These are phyloP conservation scores for Pyropia yezoensis DNA, from an alignment of 23 red algal species.

Conservation along the genomic window DNA sequence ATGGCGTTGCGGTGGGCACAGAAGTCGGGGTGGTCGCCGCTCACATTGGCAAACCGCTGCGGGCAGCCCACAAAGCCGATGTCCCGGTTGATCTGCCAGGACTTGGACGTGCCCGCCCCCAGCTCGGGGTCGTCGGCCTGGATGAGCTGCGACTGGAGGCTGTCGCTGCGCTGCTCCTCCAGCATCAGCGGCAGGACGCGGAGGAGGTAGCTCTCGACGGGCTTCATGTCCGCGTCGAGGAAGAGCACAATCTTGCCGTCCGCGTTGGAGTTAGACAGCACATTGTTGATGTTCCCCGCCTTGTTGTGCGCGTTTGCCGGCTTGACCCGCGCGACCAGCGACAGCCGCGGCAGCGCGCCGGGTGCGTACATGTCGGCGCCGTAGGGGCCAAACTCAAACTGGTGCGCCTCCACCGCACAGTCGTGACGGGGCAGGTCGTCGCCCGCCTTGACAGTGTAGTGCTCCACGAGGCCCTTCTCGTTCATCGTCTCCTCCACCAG, in stretches of 20 bases:
- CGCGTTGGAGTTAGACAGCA: constrained; percentile 44
- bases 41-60: constrained; percentile 58
- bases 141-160: constrained; percentile 28
- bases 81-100: constrained; percentile 62
- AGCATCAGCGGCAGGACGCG: constrained; percentile 53
- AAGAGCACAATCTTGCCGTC: constrained; percentile 64
- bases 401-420: constrained; percentile 51
- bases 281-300: constrained; percentile 76
- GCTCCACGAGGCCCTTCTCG: constrained; percentile 52
- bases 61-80: constrained; percentile 58
- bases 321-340: constrained; percentile 47
- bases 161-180: constrained; percentile 49
- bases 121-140: constrained; percentile 34
- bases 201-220: constrained; percentile 42
- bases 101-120: constrained; percentile 30
- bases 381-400: constrained; percentile 58
- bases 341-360: constrained; percentile 43
- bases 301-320: constrained; percentile 64
- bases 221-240: constrained; percentile 59
- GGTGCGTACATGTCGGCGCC: constrained; percentile 34
- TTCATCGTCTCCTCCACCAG: constrained; percentile 51
- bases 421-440: constrained; percentile 34
- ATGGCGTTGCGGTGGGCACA: constrained; percentile 65
- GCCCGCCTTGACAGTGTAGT: constrained; percentile 41
- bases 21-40: constrained; percentile 21